phyloP scores from a whole-genome alignment of 768 basidiomycete species.

The Lactarius sanguifluus region DNA sequence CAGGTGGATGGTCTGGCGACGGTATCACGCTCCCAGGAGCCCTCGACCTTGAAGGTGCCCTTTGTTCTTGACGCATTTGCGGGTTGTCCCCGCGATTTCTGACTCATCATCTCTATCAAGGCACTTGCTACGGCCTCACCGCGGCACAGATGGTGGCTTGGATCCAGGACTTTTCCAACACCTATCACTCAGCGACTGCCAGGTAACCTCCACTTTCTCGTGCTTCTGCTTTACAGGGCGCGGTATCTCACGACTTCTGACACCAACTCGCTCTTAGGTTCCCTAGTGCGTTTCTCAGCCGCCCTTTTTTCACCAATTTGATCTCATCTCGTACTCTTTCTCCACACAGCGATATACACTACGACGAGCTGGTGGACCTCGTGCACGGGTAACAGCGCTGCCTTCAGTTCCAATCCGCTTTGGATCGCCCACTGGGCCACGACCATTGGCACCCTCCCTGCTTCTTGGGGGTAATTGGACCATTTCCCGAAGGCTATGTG shows the following conservation, averaged over 20 bases:
- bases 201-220: slow-evolving; percentile 38
- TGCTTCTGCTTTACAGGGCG: not conserved
- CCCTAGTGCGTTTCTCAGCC: slow-evolving; percentile 37
- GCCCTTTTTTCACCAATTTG: not conserved
- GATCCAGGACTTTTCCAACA: slow-evolving; percentile 61
- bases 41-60: slow-evolving; percentile 12
- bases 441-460: slow-evolving; percentile 52
- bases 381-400: slow-evolving; percentile 60
- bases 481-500: not conserved
- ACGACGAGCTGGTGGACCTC: slow-evolving; percentile 67
- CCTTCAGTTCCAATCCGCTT: slow-evolving; percentile 54
- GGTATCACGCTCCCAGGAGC: slow-evolving; percentile 7
- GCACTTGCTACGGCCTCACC: slow-evolving; percentile 54
- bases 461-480: slow-evolving; percentile 42
- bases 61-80: not conserved
- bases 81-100: not conserved
- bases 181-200: slow-evolving; percentile 46
- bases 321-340: not conserved
- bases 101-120: slow-evolving; percentile 38
- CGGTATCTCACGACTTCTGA: not conserved
- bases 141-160: slow-evolving; percentile 59
- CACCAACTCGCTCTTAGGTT: slow-evolving; percentile 32
- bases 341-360: slow-evolving; percentile 53
- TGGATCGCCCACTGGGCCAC: slow-evolving; percentile 61
- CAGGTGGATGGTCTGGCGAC: slow-evolving; percentile 11